Evolutionary conservation across 768 basidiomycete genomes (phyloP).

Genomic region (Leccinum fibrillosum): DNA sequence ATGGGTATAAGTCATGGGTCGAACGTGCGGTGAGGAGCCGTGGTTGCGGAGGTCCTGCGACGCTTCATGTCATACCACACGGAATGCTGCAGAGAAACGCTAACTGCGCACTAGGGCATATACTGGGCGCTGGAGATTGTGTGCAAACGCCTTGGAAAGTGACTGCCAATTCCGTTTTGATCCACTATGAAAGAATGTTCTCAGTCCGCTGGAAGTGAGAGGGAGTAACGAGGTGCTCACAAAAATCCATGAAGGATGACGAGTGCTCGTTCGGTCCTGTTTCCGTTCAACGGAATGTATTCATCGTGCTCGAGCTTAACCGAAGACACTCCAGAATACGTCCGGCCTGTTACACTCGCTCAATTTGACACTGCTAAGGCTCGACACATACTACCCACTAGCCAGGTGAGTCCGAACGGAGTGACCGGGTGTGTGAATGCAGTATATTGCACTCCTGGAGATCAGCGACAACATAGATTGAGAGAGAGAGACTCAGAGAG

Average conservation of each 20-base stretch:
- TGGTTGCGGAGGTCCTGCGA: slow-evolving; percentile 86
- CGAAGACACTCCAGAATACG: slow-evolving; percentile 15
- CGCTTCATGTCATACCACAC: neutral
- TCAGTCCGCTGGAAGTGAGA: slow-evolving; percentile 1
- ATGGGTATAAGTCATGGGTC: slow-evolving; percentile 68
- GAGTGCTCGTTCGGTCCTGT: slow-evolving; percentile 40
- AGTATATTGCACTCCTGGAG: neutral
- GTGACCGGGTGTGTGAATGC: neutral
- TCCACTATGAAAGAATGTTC: slow-evolving; percentile 46
- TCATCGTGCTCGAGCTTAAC: slow-evolving; percentile 33
- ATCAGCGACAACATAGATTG: slow-evolving; percentile 14
- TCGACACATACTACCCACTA: neutral
- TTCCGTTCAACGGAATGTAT: slow-evolving; percentile 26
- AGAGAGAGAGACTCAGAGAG: neutral
- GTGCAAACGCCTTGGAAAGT: slow-evolving; percentile 70
- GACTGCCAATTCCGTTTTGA: slow-evolving; percentile 90
- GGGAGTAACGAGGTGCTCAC: slow-evolving; percentile 33
- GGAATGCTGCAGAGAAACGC: neutral
- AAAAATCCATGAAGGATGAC: slow-evolving; percentile 65
- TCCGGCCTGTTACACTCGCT: slow-evolving; percentile 19
- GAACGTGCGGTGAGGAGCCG: slow-evolving; percentile 73
- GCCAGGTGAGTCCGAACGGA: neutral
- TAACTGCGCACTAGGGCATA: slow-evolving; percentile 59
- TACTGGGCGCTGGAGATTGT: slow-evolving; percentile 60
- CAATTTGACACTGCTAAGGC: neutral